Evolutionary conservation across 805 yeast genomes (phyloP).

Genomic region (Nakazawaea ishiwadae): DNA sequence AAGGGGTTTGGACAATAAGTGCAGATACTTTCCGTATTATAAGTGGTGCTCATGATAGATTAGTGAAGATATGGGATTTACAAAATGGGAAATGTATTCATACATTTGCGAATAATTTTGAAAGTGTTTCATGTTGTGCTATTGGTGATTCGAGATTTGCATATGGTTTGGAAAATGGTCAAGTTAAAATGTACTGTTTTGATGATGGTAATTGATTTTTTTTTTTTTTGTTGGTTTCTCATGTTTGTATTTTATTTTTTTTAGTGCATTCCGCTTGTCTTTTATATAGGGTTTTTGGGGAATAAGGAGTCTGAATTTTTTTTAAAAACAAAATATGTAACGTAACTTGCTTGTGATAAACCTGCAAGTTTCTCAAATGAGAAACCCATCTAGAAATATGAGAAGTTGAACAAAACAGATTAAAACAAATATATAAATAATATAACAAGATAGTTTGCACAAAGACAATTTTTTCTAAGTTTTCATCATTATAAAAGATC

Average conservation of each 20-base stretch:
- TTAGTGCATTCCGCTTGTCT: not conserved
- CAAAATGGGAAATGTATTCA: constrained; percentile 93
- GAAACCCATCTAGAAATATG: too few species aligned
- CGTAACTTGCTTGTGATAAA: too few species aligned
- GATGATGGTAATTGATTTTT: constrained; percentile 32
- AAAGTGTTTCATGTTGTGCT: constrained; percentile 67
- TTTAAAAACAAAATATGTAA: too few species aligned
- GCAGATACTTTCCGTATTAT: constrained; percentile 94
- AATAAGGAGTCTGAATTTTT: too few species aligned
- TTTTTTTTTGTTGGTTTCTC: not conserved
- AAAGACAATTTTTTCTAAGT: not conserved
- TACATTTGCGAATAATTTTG: constrained; percentile 72
- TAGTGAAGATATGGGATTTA: constrained; percentile 91
- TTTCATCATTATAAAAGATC: too few species aligned
- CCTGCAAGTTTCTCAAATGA: too few species aligned
- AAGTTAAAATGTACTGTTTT: constrained; percentile 79
- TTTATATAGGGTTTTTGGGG: too few species aligned
- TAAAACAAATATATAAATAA: too few species aligned
- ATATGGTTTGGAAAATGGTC: constrained; percentile 86
- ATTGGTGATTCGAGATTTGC: constrained; percentile 86
- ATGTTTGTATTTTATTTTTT: not conserved
- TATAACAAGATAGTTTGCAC: too few species aligned
- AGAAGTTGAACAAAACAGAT: too few species aligned
- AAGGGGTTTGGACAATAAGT: constrained; percentile 96
- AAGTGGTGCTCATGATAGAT: constrained; percentile 90